Evolutionary conservation across 2,329 filamentous ascomycete genomes (phyloP).

Genomic region (Endoconidiophora laricicola): DNA sequence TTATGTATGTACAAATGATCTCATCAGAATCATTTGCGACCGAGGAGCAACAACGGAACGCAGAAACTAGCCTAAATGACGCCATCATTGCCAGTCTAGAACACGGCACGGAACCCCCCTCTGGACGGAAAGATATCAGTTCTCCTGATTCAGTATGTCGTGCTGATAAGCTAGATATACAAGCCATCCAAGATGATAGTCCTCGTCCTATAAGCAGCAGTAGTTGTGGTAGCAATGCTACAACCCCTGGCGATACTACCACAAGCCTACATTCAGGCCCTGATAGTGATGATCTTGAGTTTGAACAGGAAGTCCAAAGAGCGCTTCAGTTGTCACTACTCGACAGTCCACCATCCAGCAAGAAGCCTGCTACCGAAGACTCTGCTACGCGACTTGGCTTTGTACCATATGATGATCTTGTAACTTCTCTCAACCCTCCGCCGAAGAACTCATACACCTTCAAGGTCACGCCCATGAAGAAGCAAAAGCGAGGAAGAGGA

Average conservation of each 20-base stretch:
- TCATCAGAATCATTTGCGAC: constrained; percentile 41
- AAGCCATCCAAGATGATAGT: too few relatives aligned
- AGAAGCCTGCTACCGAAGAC: too few relatives aligned
- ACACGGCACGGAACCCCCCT: too few relatives aligned
- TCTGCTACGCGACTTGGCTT: too few relatives aligned
- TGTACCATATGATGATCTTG: too few relatives aligned
- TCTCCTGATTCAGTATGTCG: too few relatives aligned
- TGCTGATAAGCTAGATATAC: too few relatives aligned
- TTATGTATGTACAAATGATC: constrained; percentile 49
- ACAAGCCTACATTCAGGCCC: neutral
- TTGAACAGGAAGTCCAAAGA: constrained; percentile 44
- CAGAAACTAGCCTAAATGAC: too few relatives aligned
- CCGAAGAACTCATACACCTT: constrained; percentile 4
- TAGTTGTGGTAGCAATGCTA: neutral
- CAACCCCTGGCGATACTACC: neutral
- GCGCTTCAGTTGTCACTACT: constrained; percentile 45
- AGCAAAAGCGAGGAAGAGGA: neutral
- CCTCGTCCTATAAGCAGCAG: neutral
- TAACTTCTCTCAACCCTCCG: constrained; percentile 1
- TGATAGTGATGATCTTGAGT: constrained; percentile 23
- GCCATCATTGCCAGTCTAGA: neutral
- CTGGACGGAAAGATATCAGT: too few relatives aligned
- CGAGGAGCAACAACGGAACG: constrained; percentile 36
- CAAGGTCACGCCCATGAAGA: constrained; percentile 1
- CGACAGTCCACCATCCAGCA: constrained; percentile 20